Percentiles rank a stretch among this genome's conserved stretches.
These are phyloP conservation scores for Dothistroma pini DNA, from an alignment of 2,329 filamentous ascomycete genomes.

Conservation along the genomic window DNA sequence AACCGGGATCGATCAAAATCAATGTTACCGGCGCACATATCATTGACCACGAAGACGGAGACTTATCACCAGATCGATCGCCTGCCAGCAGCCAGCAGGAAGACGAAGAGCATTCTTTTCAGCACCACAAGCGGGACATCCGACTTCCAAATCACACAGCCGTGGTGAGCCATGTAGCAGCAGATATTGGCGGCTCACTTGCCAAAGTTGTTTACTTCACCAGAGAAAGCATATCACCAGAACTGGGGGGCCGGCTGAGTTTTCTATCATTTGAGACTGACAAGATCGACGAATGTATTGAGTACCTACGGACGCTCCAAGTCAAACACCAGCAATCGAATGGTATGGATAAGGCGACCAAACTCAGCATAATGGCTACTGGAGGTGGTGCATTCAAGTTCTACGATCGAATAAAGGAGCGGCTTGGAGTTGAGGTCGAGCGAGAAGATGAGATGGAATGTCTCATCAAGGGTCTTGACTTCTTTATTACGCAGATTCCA, in stretches of 20 bases:
- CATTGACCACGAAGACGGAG: slow-evolving; percentile 68
- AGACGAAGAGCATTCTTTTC: slow-evolving; percentile 51
- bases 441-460: slow-evolving; percentile 99
- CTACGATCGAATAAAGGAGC: slow-evolving; percentile 83
- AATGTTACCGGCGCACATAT: slow-evolving; percentile 97
- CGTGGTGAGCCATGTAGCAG: slow-evolving; percentile 92
- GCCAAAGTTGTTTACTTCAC: slow-evolving; percentile 98
- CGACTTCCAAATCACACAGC: slow-evolving; percentile 93
- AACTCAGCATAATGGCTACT: slow-evolving; percentile 90
- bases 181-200: slow-evolving; percentile 95
- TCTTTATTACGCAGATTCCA: slow-evolving; percentile 98
- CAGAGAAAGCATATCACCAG: slow-evolving; percentile 58
- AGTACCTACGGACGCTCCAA: slow-evolving; percentile 84
- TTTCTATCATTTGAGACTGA: slow-evolving; percentile 97
- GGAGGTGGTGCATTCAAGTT: slow-evolving; percentile 96
- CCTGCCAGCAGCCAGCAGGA: slow-evolving; percentile 44
- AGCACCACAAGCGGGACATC: slow-evolving; percentile 85
- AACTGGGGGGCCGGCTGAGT: slow-evolving; percentile 84
- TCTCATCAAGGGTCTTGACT: slow-evolving; percentile 87
- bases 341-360: slow-evolving; percentile 36
- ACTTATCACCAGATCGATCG: slow-evolving; percentile 29
- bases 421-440: slow-evolving; percentile 80
- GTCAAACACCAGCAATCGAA: slow-evolving; percentile 71
- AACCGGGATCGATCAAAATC: slow-evolving; percentile 74
- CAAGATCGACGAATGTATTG: slow-evolving; percentile 85